A percentile compares a stretch with the other conserved stretches of the same genome.
These are phyloP conservation scores for Trypanosoma avium DNA, from an alignment of 208 protist genomes.

Conservation along the genomic window DNA sequence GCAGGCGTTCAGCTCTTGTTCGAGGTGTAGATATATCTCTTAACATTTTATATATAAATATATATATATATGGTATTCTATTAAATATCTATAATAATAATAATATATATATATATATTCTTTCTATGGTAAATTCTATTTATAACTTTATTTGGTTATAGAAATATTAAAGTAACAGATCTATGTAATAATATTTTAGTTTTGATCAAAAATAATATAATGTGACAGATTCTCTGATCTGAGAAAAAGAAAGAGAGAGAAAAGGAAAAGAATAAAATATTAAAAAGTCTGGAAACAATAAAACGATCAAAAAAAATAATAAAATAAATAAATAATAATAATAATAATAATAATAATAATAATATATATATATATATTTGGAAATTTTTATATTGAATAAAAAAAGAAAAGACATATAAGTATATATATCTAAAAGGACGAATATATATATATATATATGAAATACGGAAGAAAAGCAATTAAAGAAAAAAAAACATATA, in stretches of 20 bases:
- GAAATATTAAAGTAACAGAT: background rate
- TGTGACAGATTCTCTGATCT: too few relatives aligned
- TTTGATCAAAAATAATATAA: background rate
- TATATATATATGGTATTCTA: background rate
- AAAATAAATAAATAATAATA: too few relatives aligned
- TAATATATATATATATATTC: background rate
- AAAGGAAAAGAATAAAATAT: conserved; percentile 9
- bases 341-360: conserved; percentile 12
- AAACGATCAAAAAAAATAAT: too few relatives aligned
- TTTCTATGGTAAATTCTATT: conserved; percentile 1
- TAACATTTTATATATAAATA: conserved; percentile 3
- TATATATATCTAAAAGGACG: background rate
- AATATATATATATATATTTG: conserved; percentile 6
- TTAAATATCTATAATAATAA: too few relatives aligned
- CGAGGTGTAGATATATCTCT: background rate
- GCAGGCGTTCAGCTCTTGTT: conserved; percentile 21
- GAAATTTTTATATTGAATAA: too few relatives aligned
- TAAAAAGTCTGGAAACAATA: too few relatives aligned
- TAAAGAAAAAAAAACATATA: too few relatives aligned
- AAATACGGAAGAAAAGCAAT: background rate
- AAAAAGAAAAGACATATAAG: too few relatives aligned
- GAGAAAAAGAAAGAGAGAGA: background rate
- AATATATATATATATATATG: background rate
- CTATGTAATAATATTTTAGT: background rate
- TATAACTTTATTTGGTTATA: background rate